phyloP scores from a whole-genome alignment of 164 flowering plant genomes.

The Kingdonia uniflora region DNA sequence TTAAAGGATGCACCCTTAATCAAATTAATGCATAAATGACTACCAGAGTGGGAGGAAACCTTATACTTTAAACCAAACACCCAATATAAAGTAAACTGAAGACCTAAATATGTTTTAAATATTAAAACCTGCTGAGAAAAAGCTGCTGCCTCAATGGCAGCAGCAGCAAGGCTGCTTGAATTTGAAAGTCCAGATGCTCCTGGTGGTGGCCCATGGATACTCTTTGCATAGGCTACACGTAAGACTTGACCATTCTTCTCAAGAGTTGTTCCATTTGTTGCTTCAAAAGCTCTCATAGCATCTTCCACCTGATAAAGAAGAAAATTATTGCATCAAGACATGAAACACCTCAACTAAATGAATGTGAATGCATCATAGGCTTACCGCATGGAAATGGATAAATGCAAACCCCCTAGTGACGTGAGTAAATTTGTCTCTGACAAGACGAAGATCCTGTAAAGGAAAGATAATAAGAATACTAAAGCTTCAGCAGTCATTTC shows the following conservation, averaged over 20 bases:
- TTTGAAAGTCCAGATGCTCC: slow-evolving; percentile 62
- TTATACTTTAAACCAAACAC: too few species aligned
- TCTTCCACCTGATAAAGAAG: slow-evolving; percentile 67
- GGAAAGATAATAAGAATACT: slow-evolving; percentile 1
- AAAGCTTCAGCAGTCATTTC: too few species aligned
- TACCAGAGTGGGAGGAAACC: too few species aligned
- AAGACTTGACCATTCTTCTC: slow-evolving; percentile 94
- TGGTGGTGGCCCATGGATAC: slow-evolving; percentile 79
- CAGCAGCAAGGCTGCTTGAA: slow-evolving; percentile 97
- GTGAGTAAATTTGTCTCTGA: slow-evolving; percentile 96
- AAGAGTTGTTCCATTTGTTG: slow-evolving; percentile 88
- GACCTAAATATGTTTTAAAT: too few species aligned
- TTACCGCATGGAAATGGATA: slow-evolving; percentile 34
- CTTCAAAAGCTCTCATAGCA: slow-evolving; percentile 92
- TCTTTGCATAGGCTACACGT: slow-evolving; percentile 96
- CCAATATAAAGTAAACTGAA: too few species aligned
- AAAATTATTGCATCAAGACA: too few species aligned
- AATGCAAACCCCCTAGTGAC: slow-evolving; percentile 99
- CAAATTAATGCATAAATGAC: too few species aligned
- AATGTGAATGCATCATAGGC: too few species aligned
- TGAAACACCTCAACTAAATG: too few species aligned
- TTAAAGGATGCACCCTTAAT: too few species aligned
- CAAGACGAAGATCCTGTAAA: slow-evolving; percentile 94
- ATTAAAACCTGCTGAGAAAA: slow-evolving; percentile 87
- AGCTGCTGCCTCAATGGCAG: slow-evolving; percentile 99